Conservation (phyloP, 495 filamentous ascomycete species). For the Xanthoparmelia taractica region DNA sequence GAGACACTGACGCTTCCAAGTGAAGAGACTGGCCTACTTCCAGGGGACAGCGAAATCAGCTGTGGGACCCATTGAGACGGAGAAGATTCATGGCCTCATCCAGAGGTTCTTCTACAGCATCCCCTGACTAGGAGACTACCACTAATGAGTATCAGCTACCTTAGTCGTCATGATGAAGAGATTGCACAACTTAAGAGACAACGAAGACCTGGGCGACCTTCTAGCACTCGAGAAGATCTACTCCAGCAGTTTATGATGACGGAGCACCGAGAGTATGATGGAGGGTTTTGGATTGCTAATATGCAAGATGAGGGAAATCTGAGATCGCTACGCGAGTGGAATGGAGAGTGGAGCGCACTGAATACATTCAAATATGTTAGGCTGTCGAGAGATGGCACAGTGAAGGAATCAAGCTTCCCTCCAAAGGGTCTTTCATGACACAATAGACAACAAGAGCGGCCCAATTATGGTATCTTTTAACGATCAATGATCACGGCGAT, state of each 20-base stretch:
- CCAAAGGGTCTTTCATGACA: slow-evolving; percentile 45
- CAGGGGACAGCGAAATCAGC: slow-evolving; percentile 53
- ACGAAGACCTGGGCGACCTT: slow-evolving; percentile 72
- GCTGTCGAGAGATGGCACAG: slow-evolving; percentile 48
- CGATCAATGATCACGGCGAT: not conserved
- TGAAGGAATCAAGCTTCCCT: slow-evolving; percentile 56
- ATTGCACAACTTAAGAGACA: slow-evolving; percentile 63
- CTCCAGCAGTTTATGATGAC: slow-evolving; percentile 59
- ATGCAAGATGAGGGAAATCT: slow-evolving; percentile 48
- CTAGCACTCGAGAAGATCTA: slow-evolving; percentile 67
- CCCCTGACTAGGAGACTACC: not conserved
- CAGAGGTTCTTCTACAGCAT: slow-evolving; percentile 41
- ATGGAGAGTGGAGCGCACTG: slow-evolving; percentile 53
- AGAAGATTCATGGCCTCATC: slow-evolving; percentile 55
- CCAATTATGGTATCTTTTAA: not conserved
- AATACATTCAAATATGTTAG: slow-evolving; percentile 55
- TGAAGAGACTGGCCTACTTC: slow-evolving; percentile 66
- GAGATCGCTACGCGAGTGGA: slow-evolving; percentile 49
- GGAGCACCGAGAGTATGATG: slow-evolving; percentile 73
- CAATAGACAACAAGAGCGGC: not conserved
- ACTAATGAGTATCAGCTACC: slow-evolving; percentile 45
- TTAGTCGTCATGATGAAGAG: slow-evolving; percentile 72
- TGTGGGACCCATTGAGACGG: slow-evolving; percentile 45
- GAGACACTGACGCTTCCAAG: slow-evolving; percentile 33
- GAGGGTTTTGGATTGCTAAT: slow-evolving; percentile 73